A percentile compares a stretch with the other conserved stretches of the same genome.
Conservation (phyloP, 495 filamentous ascomycete genomes). For the Trichoderma asperelloides region DNA sequence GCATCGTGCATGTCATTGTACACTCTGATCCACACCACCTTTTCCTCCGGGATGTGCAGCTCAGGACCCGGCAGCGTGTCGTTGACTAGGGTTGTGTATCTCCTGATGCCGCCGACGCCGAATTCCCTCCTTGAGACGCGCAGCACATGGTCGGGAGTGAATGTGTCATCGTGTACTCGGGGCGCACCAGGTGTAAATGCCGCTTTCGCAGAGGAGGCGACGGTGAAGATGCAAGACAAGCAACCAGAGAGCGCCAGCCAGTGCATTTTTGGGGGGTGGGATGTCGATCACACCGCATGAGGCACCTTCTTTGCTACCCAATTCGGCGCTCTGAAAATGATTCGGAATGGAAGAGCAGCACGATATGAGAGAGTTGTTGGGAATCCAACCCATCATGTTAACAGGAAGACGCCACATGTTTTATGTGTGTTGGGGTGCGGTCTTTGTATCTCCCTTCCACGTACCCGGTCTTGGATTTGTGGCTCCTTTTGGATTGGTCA, state of each 20-base stretch:
- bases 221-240: not conserved
- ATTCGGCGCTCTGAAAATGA: too few species aligned
- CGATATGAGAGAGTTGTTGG: too few species aligned
- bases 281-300: too few species aligned
- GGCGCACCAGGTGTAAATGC: not conserved
- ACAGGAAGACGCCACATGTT: too few species aligned
- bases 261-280: too few species aligned
- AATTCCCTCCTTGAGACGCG: slow-evolving; percentile 31
- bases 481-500: too few species aligned
- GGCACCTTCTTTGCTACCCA: too few species aligned
- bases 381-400: too few species aligned
- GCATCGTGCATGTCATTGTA: slow-evolving; percentile 47
- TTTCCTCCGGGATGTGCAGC: slow-evolving; percentile 36
- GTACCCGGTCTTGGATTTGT: too few species aligned
- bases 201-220: not conserved
- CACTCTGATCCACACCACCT: slow-evolving; percentile 48
- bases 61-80: slow-evolving; percentile 45
- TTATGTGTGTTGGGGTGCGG: too few species aligned
- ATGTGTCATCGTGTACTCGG: slow-evolving; percentile 27
- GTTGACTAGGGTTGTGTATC: slow-evolving; percentile 42
- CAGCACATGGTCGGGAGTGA: slow-evolving; percentile 43
- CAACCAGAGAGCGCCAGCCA: not conserved
- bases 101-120: slow-evolving; percentile 33
- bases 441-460: too few species aligned
- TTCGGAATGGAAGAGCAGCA: too few species aligned